phyloP scores from a whole-genome alignment of 805 yeast genomes.

The Candida tallmaniae region DNA sequence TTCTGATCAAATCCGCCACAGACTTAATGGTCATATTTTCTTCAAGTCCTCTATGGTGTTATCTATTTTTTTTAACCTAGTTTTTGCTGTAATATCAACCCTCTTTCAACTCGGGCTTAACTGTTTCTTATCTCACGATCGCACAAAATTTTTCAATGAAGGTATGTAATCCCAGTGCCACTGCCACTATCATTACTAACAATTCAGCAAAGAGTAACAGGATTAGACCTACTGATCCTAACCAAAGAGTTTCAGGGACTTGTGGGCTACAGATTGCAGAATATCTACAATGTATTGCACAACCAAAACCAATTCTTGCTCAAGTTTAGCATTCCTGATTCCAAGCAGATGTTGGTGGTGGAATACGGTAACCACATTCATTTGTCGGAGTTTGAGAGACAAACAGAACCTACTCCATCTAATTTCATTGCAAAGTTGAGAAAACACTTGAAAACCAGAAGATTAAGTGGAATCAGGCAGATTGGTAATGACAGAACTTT shows the following conservation, averaged over 20 bases:
- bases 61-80: no score
- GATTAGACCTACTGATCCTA: slow-evolving; percentile 74
- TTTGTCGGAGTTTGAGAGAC: slow-evolving; percentile 74
- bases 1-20: slow-evolving; percentile 16
- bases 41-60: no score
- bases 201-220: slow-evolving; percentile 73
- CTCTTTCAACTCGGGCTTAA: no score
- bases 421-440: slow-evolving; percentile 82
- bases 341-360: slow-evolving; percentile 67
- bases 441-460: slow-evolving; percentile 76
- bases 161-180: slow-evolving; percentile 7
- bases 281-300: slow-evolving; percentile 75
- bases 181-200: slow-evolving; percentile 6
- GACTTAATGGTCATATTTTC: no score
- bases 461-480: slow-evolving; percentile 70
- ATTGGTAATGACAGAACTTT: slow-evolving; percentile 78
- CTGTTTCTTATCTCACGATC: background rate
- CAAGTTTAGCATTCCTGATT: slow-evolving; percentile 80
- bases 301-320: slow-evolving; percentile 70
- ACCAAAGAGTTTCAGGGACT: slow-evolving; percentile 61
- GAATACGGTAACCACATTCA: slow-evolving; percentile 87
- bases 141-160: slow-evolving; percentile 8
- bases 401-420: slow-evolving; percentile 77
- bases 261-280: slow-evolving; percentile 68
- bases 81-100: no score